Evolutionary conservation across 306 rosid genomes (phyloP), one percentile per base, ranked within the genome.

Genomic region (Arachis hypogaea): DNA sequence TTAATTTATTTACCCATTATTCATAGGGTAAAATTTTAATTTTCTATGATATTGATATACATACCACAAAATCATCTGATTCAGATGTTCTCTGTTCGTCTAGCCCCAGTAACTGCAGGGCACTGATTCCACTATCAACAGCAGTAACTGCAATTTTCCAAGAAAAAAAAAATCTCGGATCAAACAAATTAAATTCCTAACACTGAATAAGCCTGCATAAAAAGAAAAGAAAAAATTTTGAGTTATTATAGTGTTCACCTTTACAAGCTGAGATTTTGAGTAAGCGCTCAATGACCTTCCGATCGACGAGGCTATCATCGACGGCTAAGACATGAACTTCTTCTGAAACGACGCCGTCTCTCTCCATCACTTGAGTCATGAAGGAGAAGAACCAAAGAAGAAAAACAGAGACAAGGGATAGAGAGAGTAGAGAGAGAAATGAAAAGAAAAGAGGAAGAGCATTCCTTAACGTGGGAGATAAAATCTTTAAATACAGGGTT

Each of bases 281-380:
- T 78, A 94, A 83, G 8, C 84, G 90, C 67, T 94, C 98, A 56
- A 94, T 94, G 81, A 89, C 90, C 51, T 86, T 94, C 8, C 99
- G 93, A 74, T 94, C 99, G 18, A 94, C 82, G 36, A 94, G 83
- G 75, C 98, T 94, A 57, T 94, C 99, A 69, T 94, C 99, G 51
- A 94, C 99, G 55, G 99, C 99, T 61, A 94, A 89, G 6, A 94
- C 99, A 69, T 94, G 99, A 41, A 88, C 92, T 11, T 90, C 89
- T 7, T 88, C 83, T 5, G 90, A 82, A 81, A 78, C 86, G 50
- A 82, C 81, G 8, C 79, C 85, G 85, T 66, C 69, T n/a, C 78
- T 52, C 38, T 89, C 87, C 97, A 89, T 75, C 28, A 78, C 12
- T 50, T 12, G 18, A 55, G 64, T 4, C 75, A 63, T 58, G 22